Conservation (phyloP, 257 asterid genomes). For the Solanum dulcamara region DNA sequence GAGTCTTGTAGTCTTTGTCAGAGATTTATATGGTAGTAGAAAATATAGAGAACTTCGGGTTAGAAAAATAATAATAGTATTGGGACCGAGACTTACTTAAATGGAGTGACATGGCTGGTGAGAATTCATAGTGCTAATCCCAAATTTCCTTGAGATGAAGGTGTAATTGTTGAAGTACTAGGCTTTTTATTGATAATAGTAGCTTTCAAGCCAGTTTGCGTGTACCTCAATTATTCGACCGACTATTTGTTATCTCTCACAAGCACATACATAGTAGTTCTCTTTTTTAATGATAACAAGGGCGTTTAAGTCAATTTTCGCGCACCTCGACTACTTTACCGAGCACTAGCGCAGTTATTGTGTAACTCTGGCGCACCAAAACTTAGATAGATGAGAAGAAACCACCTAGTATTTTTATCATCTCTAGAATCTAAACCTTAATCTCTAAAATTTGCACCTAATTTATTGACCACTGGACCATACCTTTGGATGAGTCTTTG, state of each 20-base stretch:
- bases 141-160: not conserved
- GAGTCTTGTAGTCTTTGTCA: not conserved
- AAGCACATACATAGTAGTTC: too few relatives aligned
- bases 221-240: not conserved
- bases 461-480: not conserved
- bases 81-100: not conserved
- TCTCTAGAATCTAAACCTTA: not conserved
- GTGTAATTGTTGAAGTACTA: not conserved
- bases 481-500: fast-evolving
- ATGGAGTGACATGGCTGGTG: not conserved
- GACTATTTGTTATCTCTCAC: not conserved
- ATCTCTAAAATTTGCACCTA: not conserved
- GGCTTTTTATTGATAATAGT: not conserved
- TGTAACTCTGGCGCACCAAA: not conserved
- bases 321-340: not conserved
- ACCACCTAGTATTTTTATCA: not conserved
- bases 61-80: not conserved
- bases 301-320: too few relatives aligned
- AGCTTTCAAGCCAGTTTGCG: fast-evolving
- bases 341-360: not conserved
- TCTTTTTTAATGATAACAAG: not conserved
- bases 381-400: not conserved
- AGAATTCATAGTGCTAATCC: not conserved
- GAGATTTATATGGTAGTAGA: not conserved
- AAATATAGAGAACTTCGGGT: not conserved